Conservation (phyloP, 2,329 filamentous ascomycete species). For the Pestalotiopsis sp. region DNA sequence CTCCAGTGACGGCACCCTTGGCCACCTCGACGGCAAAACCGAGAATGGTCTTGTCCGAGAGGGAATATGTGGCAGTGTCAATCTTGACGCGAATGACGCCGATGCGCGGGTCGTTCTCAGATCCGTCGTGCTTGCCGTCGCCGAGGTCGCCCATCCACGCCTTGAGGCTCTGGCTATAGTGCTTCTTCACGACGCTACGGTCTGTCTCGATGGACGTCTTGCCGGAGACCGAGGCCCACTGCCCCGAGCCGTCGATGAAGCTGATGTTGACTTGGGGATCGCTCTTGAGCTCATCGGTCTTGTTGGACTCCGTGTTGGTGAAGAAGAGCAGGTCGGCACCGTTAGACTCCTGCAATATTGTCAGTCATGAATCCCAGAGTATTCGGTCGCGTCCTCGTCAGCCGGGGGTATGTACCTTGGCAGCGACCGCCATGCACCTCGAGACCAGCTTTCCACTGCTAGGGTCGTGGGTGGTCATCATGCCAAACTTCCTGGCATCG, state of each 20-base stretch:
- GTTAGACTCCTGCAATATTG: conserved; percentile 63
- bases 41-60: conserved; percentile 63
- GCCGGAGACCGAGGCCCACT: conserved; percentile 89
- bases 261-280: conserved; percentile 79
- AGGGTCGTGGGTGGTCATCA: conserved; percentile 80
- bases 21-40: conserved; percentile 70
- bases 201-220: conserved; percentile 70
- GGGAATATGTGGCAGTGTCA: conserved; percentile 71
- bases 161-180: conserved; percentile 75
- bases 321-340: conserved; percentile 86
- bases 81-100: conserved; percentile 78
- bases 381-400: neutral
- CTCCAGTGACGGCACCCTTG: conserved; percentile 73
- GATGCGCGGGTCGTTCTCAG: conserved; percentile 79
- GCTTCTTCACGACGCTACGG: conserved; percentile 67
- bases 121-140: conserved; percentile 81
- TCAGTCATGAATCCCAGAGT: neutral
- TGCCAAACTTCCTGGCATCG: conserved; percentile 75
- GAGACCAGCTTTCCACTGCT: conserved; percentile 70
- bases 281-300: conserved; percentile 76
- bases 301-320: conserved; percentile 87
- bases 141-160: conserved; percentile 86
- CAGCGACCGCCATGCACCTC: conserved; percentile 85
- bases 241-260: conserved; percentile 74
- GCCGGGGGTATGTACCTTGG: conserved; percentile 56